phyloP scores from a whole-genome alignment of 83 land plant species.

The Thuja plicata region DNA sequence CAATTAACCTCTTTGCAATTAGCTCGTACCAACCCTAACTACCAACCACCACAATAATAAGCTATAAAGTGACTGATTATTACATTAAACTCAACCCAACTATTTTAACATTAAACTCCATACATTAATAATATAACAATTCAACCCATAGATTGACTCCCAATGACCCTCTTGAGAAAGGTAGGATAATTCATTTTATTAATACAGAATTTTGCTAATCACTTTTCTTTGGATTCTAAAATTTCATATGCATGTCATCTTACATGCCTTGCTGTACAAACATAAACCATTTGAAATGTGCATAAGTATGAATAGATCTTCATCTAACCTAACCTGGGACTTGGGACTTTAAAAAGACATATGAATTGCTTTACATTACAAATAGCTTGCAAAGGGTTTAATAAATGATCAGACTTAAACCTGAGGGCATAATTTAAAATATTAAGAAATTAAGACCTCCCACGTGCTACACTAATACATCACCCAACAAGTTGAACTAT shows the following conservation, averaged over 20 bases:
- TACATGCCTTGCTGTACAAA: neutral
- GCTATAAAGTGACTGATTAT: too few species aligned
- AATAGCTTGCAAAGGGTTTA: neutral
- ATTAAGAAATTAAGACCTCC: neutral
- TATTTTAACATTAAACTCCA: too few species aligned
- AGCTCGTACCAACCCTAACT: too few species aligned
- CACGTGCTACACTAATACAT: neutral
- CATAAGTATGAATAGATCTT: neutral
- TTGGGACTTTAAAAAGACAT: neutral
- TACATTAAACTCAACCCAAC: too few species aligned
- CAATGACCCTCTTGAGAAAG: too few species aligned
- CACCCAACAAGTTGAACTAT: neutral
- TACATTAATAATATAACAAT: too few species aligned
- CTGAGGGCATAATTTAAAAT: neutral
- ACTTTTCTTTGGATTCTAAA: too few species aligned
- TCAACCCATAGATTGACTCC: too few species aligned
- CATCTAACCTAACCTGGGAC: neutral
- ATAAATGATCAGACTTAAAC: neutral
- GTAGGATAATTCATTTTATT: too few species aligned
- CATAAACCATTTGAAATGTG: neutral
- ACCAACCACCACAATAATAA: too few species aligned
- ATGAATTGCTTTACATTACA: neutral
- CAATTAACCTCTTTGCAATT: too few species aligned
- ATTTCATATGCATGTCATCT: neutral
- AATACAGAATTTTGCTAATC: too few species aligned